Conservation (phyloP, 2,329 filamentous ascomycete genomes). For the Xylaria sp. region DNA sequence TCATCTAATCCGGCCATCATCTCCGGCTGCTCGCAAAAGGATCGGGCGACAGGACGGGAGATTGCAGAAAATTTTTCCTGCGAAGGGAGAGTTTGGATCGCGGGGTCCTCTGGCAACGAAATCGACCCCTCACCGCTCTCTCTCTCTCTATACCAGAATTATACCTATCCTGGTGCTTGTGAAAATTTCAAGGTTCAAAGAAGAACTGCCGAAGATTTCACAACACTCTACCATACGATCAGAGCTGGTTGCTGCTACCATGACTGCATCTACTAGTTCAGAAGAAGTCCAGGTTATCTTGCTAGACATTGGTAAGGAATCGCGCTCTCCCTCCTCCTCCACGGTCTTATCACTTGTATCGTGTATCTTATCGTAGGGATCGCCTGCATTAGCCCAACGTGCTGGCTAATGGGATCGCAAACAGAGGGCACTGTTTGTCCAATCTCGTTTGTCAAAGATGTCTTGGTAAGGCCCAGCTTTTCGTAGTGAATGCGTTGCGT, state of each 20-base stretch:
- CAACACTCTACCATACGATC: conserved; percentile 15
- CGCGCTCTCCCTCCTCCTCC: conserved; percentile 34
- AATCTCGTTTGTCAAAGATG: conserved; percentile 85
- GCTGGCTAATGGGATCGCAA: conserved; percentile 54
- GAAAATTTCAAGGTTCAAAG: conserved; percentile 12
- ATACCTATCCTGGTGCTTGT: conserved; percentile 3
- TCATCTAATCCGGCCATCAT: conserved; percentile 26
- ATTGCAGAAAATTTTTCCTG: conserved; percentile 6
- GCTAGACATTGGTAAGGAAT: conserved; percentile 67
- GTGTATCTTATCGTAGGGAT: conserved; percentile 39
- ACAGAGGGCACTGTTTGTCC: conserved; percentile 84
- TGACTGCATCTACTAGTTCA: conserved; percentile 48
- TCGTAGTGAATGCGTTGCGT: conserved; percentile 25
- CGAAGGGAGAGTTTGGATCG: conserved; percentile 7
- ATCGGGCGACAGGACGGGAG: conserved; percentile 1
- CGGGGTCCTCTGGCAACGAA: conserved; percentile 9
- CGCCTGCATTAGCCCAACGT: conserved; percentile 50
- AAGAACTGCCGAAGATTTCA: conserved; percentile 22
- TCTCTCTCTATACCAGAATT: neutral
- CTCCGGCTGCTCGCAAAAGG: conserved; percentile 22
- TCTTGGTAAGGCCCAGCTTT: conserved; percentile 70
- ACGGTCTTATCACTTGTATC: conserved; percentile 36
- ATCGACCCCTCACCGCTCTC: conserved; percentile 32
- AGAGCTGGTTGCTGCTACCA: conserved; percentile 37
- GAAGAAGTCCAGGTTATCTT: conserved; percentile 59